Conservation (phyloP, 192 early-diverging fungal genomes). For the Coemansia sp. region DNA sequence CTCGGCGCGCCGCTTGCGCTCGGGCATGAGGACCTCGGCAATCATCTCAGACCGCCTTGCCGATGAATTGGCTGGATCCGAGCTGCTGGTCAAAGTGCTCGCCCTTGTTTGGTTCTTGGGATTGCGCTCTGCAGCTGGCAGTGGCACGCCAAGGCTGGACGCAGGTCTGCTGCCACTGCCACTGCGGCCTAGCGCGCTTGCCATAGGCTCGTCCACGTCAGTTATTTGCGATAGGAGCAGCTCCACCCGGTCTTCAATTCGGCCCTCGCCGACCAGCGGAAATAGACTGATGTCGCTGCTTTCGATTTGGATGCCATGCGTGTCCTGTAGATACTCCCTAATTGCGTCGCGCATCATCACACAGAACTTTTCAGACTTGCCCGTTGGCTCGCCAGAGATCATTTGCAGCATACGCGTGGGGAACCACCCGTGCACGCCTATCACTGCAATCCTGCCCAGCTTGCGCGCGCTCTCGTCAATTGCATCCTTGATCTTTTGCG, state of each 20-base stretch:
- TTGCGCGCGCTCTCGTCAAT: conserved; percentile 24
- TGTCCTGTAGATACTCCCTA: conserved; percentile 58
- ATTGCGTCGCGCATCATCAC: conserved; percentile 82
- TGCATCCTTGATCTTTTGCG: conserved; percentile 16
- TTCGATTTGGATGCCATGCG: conserved; percentile 54
- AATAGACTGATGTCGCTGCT: conserved; percentile 69
- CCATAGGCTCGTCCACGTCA: conserved; percentile 12
- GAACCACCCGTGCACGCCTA: conserved; percentile 95
- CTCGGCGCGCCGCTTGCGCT: conserved; percentile 22
- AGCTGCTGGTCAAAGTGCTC: not conserved
- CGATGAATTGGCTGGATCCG: conserved; percentile 9
- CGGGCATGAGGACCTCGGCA: conserved; percentile 42
- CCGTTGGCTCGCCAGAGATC: conserved; percentile 92
- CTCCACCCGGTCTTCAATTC: conserved; percentile 86
- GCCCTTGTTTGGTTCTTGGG: conserved; percentile 12
- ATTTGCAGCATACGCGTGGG: conserved; percentile 72
- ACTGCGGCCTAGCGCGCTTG: not conserved
- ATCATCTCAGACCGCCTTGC: conserved; percentile 26
- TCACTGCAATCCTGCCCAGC: conserved; percentile 64
- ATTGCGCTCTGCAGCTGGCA: conserved; percentile 5
- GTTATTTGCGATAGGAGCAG: conserved; percentile 77
- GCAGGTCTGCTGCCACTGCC: conserved; percentile 4
- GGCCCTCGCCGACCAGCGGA: conserved; percentile 91
- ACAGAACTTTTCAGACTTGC: conserved; percentile 88
- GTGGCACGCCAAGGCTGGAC: not conserved